Conservation (phyloP, 2,329 filamentous ascomycete genomes). For the Fusarium sp. region DNA sequence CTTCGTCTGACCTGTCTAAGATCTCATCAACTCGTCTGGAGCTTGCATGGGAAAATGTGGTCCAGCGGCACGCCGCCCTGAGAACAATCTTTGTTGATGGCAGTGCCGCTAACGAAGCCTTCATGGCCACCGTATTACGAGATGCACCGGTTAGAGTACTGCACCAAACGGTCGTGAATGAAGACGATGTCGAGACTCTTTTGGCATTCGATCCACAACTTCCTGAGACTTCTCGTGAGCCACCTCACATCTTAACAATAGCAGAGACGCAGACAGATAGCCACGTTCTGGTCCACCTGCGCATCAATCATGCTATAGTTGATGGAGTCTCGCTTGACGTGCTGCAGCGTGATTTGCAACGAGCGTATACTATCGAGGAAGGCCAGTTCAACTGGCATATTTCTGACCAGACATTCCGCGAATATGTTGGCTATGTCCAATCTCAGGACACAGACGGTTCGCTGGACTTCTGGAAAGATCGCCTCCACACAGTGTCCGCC, state of each 20-base stretch:
- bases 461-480: not conserved
- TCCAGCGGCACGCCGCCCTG: not conserved
- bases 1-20: not conserved
- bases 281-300: not conserved
- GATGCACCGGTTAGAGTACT: not conserved
- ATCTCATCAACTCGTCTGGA: not conserved
- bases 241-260: not conserved
- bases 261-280: not conserved
- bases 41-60: not conserved
- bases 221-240: not conserved
- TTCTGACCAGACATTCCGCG: not conserved
- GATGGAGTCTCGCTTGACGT: not conserved
- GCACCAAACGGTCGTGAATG: not conserved
- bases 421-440: not conserved
- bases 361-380: not conserved
- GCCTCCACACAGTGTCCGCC: not conserved
- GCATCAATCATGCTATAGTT: not conserved
- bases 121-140: not conserved
- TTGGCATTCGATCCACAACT: not conserved
- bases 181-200: not conserved
- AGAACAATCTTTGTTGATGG: not conserved
- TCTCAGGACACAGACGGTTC: not conserved
- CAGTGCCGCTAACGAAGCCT: not conserved
- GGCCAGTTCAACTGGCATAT: not conserved
- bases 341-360: not conserved